Conservation (phyloP, 2,329 filamentous ascomycete genomes). For the Hansfordia pulvinata region DNA sequence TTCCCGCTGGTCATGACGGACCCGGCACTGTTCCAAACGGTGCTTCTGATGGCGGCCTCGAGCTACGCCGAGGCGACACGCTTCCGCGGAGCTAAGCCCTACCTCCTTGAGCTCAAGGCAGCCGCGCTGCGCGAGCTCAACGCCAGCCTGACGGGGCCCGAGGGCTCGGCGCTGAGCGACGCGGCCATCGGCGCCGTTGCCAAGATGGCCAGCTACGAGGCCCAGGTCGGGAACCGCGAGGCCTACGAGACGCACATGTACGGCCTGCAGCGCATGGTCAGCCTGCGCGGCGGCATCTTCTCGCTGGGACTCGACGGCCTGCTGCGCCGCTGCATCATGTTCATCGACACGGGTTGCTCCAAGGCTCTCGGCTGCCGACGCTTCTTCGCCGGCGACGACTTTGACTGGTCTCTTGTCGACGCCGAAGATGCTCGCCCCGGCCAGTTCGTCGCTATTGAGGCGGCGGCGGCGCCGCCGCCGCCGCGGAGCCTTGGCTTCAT, state of each 20-base stretch:
- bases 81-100: conserved; percentile 5
- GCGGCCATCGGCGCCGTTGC: conserved; percentile 31
- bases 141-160: conserved; percentile 18
- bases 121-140: conserved; percentile 30
- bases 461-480: too few species aligned
- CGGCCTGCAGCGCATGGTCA: conserved; percentile 26
- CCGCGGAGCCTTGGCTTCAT: too few species aligned
- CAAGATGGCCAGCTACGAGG: conserved; percentile 37
- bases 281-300: conserved; percentile 26
- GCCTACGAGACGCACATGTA: conserved; percentile 32
- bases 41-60: conserved; percentile 25
- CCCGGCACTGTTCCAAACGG: conserved; percentile 22
- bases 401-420: too few species aligned
- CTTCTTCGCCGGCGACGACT: conserved; percentile 19
- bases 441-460: too few species aligned
- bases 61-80: conserved; percentile 20
- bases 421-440: too few species aligned
- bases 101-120: conserved; percentile 26
- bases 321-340: conserved; percentile 29
- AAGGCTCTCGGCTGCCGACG: conserved; percentile 18
- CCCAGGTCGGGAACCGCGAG: conserved; percentile 28
- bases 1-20: conserved; percentile 26
- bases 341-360: conserved; percentile 29
- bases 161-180: conserved; percentile 19
- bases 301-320: conserved; percentile 28